phyloP scores from a whole-genome alignment of 2,329 filamentous ascomycete genomes.

The Coleophoma cylindrospora region DNA sequence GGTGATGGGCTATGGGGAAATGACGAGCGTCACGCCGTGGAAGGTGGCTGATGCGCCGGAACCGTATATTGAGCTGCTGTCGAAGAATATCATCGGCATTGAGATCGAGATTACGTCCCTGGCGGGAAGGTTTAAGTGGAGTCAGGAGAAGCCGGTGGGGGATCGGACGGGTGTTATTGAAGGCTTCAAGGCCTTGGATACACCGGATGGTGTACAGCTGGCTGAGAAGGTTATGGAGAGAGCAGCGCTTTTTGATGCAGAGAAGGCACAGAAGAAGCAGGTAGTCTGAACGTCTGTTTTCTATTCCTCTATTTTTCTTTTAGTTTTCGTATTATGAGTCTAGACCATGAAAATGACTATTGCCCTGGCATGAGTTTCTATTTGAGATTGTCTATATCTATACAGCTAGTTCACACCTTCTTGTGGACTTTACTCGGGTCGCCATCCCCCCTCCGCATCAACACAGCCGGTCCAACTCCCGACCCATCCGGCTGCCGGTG shows the following conservation, averaged over 20 bases:
- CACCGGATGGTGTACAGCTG: slow-evolving; percentile 30
- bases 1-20: slow-evolving; percentile 51
- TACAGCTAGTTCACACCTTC: too few species aligned
- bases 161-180: slow-evolving; percentile 52
- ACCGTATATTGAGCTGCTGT: slow-evolving; percentile 49
- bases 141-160: slow-evolving; percentile 48
- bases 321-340: too few species aligned
- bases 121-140: slow-evolving; percentile 64
- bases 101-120: slow-evolving; percentile 51
- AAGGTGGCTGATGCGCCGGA: slow-evolving; percentile 51
- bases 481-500: neutral
- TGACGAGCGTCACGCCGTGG: slow-evolving; percentile 40
- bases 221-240: slow-evolving; percentile 28
- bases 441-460: neutral
- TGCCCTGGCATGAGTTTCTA: too few species aligned
- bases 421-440: neutral
- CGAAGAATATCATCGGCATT: slow-evolving; percentile 55
- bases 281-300: too few species aligned
- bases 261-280: neutral
- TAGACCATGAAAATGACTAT: too few species aligned
- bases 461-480: neutral
- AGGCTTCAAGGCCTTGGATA: slow-evolving; percentile 44
- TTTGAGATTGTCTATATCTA: too few species aligned
- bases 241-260: slow-evolving; percentile 2
- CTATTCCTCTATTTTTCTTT: too few species aligned